Conservation (phyloP, 176 grass and related monocot genomes). For the Eremochloa ophiuroides region DNA sequence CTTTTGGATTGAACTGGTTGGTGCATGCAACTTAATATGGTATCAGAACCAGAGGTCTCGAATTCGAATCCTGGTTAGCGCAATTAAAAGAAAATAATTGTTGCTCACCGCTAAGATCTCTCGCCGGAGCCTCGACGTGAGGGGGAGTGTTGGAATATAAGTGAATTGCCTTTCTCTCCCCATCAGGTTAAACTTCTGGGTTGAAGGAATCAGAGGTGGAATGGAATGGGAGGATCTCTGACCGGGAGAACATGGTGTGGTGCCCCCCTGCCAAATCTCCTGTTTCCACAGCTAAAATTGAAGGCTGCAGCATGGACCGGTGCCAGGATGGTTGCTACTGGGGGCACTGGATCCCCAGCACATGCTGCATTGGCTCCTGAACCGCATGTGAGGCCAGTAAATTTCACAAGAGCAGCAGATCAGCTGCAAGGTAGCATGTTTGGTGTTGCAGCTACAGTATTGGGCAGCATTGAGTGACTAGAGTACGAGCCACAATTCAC, state of each 20-base stretch:
- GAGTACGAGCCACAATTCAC: neutral
- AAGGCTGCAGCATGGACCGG: conserved; percentile 26
- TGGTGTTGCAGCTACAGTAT: conserved; percentile 1
- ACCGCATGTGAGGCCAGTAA: conserved; percentile 23
- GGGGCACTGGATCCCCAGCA: neutral
- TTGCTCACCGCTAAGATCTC: too few species aligned
- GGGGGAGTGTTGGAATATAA: too few species aligned
- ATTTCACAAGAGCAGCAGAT: conserved; percentile 17
- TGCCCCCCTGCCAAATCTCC: conserved; percentile 10
- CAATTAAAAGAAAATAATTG: too few species aligned
- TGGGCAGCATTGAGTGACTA: neutral
- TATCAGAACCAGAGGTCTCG: too few species aligned
- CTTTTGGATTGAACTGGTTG: too few species aligned
- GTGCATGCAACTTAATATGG: too few species aligned
- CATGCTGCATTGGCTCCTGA: neutral
- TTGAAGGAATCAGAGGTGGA: neutral
- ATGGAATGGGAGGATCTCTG: neutral
- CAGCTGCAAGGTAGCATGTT: neutral
- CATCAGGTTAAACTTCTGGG: too few species aligned
- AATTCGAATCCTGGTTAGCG: too few species aligned
- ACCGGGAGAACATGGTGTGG: conserved; percentile 26
- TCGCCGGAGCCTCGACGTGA: too few species aligned
- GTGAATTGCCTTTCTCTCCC: too few species aligned
- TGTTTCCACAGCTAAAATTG: conserved; percentile 25
- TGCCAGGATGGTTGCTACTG: conserved; percentile 23